Evolutionary conservation across 2,329 filamentous ascomycete genomes (phyloP).

Genomic region (Tympanopsis confertula): DNA sequence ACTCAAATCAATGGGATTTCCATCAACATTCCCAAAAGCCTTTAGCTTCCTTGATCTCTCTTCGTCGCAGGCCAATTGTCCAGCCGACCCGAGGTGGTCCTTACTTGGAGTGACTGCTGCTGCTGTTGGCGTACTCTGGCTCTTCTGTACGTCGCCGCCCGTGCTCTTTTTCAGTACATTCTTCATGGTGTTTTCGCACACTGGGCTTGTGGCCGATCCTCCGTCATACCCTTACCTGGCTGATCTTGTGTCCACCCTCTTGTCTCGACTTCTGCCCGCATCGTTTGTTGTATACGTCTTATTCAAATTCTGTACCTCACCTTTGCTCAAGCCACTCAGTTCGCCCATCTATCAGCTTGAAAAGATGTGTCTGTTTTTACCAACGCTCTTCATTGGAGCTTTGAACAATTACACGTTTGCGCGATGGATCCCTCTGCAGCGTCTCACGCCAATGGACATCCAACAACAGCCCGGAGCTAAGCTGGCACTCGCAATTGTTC

Average conservation of each 20-base stretch:
- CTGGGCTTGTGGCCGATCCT: conserved; percentile 46
- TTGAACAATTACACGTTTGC: conserved; percentile 54
- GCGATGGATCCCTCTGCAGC: conserved; percentile 43
- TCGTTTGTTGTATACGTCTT: conserved; percentile 44
- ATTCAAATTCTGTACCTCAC: conserved; percentile 39
- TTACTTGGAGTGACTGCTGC: background rate
- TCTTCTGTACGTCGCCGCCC: conserved; percentile 42
- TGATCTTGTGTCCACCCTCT: conserved; percentile 36
- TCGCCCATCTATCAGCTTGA: conserved; percentile 35
- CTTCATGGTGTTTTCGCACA: conserved; percentile 44
- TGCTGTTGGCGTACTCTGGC: background rate
- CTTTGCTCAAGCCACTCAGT: conserved; percentile 32
- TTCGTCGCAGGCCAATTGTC: conserved; percentile 14
- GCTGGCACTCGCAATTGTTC: conserved; percentile 35
- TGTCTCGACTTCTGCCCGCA: conserved; percentile 46
- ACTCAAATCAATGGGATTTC: background rate
- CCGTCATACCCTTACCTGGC: conserved; percentile 40
- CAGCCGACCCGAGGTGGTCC: background rate
- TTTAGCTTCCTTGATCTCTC: conserved; percentile 5
- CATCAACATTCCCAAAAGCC: background rate
- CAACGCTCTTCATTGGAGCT: conserved; percentile 46
- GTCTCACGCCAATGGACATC: conserved; percentile 48
- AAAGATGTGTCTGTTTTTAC: conserved; percentile 49
- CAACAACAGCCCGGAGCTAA: conserved; percentile 47
- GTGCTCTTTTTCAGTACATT: conserved; percentile 44